Percentiles rank a stretch among this genome's conserved stretches.
Conservation (phyloP, 2,329 filamentous ascomycete genomes). For the Boeremia lycopersici region DNA sequence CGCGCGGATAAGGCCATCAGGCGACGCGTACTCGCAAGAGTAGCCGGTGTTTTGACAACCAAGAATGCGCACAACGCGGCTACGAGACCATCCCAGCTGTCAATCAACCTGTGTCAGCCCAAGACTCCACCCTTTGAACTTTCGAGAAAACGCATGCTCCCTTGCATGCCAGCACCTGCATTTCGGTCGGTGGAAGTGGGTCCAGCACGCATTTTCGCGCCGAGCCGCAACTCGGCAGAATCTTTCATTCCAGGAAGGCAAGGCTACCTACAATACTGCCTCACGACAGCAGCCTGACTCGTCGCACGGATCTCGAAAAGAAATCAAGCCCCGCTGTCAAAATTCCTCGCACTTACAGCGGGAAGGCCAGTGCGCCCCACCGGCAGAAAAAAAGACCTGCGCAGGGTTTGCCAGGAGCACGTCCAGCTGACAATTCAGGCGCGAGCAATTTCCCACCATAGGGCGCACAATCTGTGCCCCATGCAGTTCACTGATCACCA, state of each 20-base stretch:
- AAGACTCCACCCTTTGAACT: slow-evolving; percentile 1
- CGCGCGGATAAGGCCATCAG: slow-evolving; percentile 8
- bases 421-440: slow-evolving; percentile 5
- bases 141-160: slow-evolving; percentile 5
- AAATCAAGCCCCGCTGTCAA: slow-evolving; percentile 14
- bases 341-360: slow-evolving; percentile 15
- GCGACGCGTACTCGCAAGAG: slow-evolving; percentile 6
- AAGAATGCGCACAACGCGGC: not conserved
- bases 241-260: slow-evolving; percentile 3
- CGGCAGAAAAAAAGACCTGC: slow-evolving; percentile 19
- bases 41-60: not conserved
- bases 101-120: slow-evolving; percentile 6
- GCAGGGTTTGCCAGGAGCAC: slow-evolving; percentile 2
- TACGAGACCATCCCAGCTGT: not conserved
- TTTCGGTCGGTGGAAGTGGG: not conserved
- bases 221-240: slow-evolving; percentile 17
- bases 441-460: not conserved
- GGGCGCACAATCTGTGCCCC: not conserved
- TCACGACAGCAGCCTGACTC: slow-evolving; percentile 3
- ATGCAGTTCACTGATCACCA: slow-evolving; percentile 5
- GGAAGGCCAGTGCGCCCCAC: slow-evolving; percentile 15
- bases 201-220: slow-evolving; percentile 9
- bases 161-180: not conserved
- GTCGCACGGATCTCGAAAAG: not conserved
- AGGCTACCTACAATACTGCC: slow-evolving; percentile 7